These are phyloP conservation scores for Herpetospermum pedunculosum DNA, from an alignment of 306 rosid genomes.

Conservation along the genomic window DNA sequence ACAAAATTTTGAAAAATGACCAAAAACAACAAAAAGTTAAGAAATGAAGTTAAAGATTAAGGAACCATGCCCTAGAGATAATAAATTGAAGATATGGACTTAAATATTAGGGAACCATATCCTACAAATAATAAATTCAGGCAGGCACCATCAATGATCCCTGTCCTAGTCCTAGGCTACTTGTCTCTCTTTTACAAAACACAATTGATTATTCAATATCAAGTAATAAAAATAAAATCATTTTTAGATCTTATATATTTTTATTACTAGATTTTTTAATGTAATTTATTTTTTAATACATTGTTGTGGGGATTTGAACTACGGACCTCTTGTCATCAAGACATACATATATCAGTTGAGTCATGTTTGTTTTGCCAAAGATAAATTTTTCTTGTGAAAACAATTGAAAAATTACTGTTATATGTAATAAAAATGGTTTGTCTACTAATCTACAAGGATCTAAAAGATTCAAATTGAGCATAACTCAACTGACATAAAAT, in stretches of 20 bases:
- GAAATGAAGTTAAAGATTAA: background rate
- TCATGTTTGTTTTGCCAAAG: too few species aligned
- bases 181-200: background rate
- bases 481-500: too few species aligned
- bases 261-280: background rate
- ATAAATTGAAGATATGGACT: background rate
- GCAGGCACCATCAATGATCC: background rate
- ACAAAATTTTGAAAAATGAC: background rate
- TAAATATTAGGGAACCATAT: background rate
- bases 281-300: background rate
- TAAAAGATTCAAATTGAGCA: too few species aligned
- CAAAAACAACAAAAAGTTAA: background rate
- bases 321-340: too few species aligned
- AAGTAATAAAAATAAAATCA: background rate
- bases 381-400: too few species aligned
- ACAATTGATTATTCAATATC: background rate
- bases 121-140: background rate
- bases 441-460: too few species aligned
- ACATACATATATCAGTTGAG: too few species aligned
- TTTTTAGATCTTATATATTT: background rate
- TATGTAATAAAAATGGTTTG: too few species aligned
- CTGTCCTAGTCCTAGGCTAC: background rate
- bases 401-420: too few species aligned
- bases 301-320: too few species aligned
- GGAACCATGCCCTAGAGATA: background rate